These are phyloP conservation scores for Nemania sp. DNA, from an alignment of 2,329 filamentous ascomycete species.

Conservation along the genomic window DNA sequence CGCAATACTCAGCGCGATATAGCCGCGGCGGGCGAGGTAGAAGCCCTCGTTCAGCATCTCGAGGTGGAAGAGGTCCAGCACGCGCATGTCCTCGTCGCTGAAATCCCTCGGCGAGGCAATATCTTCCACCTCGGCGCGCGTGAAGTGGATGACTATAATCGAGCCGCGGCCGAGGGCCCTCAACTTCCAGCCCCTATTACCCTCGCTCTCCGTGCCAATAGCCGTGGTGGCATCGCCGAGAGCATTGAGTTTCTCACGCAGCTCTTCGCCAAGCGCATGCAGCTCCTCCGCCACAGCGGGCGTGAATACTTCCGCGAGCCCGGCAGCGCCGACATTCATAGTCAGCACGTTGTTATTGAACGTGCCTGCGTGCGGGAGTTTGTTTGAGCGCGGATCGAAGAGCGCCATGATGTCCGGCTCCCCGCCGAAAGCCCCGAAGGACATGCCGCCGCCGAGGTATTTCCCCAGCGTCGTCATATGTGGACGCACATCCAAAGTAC, in stretches of 20 bases:
- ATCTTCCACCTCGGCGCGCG: slow-evolving; percentile 33
- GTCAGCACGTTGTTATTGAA: slow-evolving; percentile 63
- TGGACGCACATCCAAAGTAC: slow-evolving; percentile 49
- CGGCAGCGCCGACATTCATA: slow-evolving; percentile 54
- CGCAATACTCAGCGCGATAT: slow-evolving; percentile 45
- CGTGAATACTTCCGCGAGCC: slow-evolving; percentile 36
- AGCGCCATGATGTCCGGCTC: slow-evolving; percentile 59
- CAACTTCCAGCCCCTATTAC: not conserved
- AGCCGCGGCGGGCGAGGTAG: slow-evolving; percentile 47
- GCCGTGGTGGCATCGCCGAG: slow-evolving; percentile 27
- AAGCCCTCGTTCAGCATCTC: slow-evolving; percentile 50
- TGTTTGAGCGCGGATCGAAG: slow-evolving; percentile 49
- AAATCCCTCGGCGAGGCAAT: slow-evolving; percentile 30
- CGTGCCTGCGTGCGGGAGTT: slow-evolving; percentile 56
- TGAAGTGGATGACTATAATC: slow-evolving; percentile 32
- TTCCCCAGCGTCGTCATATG: slow-evolving; percentile 69
- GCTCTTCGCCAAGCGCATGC: slow-evolving; percentile 33
- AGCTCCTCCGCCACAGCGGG: slow-evolving; percentile 31
- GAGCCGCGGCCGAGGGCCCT: slow-evolving; percentile 23
- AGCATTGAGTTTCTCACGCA: slow-evolving; percentile 28
- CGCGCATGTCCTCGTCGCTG: slow-evolving; percentile 35
- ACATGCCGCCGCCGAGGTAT: slow-evolving; percentile 67
- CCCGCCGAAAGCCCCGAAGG: slow-evolving; percentile 70
- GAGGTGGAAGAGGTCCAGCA: slow-evolving; percentile 51
- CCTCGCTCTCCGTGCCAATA: not conserved